These are phyloP conservation scores for Myriosclerotinia curreyana DNA, from an alignment of 2,329 filamentous ascomycete genomes.

Conservation along the genomic window DNA sequence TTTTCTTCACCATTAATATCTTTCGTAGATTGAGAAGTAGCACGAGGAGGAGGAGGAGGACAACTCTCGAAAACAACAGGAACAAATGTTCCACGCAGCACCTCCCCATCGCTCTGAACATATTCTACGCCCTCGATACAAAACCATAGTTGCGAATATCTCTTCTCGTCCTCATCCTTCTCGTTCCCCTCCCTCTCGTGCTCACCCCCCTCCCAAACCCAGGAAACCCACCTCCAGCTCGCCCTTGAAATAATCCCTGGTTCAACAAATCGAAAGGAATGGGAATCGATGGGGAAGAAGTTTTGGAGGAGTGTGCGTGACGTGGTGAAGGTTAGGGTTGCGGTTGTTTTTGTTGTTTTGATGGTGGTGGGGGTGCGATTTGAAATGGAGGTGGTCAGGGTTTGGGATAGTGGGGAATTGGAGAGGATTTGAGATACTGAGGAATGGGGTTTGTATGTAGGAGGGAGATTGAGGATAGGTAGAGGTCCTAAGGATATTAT, in stretches of 20 bases:
- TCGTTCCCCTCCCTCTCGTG: background rate
- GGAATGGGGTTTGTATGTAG: too few species aligned
- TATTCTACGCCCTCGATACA: conserved; percentile 6
- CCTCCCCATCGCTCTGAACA: background rate
- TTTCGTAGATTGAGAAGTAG: too few species aligned
- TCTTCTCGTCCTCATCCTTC: background rate
- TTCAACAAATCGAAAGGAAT: conserved; percentile 39
- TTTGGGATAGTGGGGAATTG: background rate
- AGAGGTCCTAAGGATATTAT: too few species aligned
- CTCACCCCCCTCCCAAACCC: background rate
- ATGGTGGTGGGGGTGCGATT: conserved; percentile 3
- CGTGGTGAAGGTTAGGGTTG: conserved; percentile 39
- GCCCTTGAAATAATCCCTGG: conserved; percentile 60
- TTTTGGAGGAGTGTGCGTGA: conserved; percentile 42
- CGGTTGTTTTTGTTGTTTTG: conserved; percentile 30
- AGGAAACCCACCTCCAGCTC: conserved; percentile 46
- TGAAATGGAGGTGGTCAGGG: conserved; percentile 33
- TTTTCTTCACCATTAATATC: too few species aligned
- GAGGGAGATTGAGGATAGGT: too few species aligned
- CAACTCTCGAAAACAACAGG: background rate
- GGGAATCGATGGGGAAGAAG: conserved; percentile 37
- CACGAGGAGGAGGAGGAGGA: too few species aligned
- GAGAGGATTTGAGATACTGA: background rate
- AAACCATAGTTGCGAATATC: background rate
- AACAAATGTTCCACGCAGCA: background rate